Percentiles rank a stretch among this genome's conserved stretches.
These are phyloP conservation scores for Rhododendron griersonianum DNA, from an alignment of 148 eudicot genomes.

Conservation along the genomic window DNA sequence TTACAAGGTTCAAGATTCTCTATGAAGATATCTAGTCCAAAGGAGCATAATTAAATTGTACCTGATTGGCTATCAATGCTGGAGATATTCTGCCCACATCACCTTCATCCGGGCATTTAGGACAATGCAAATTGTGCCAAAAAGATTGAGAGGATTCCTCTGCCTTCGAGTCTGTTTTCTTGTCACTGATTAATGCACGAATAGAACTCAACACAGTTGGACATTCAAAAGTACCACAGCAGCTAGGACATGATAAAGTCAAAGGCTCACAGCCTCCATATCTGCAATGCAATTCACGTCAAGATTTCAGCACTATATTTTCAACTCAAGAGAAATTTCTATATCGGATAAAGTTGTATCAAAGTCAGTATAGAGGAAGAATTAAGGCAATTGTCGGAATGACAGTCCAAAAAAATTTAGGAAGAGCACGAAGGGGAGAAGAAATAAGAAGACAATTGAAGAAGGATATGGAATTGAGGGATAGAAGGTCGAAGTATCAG, in stretches of 20 bases:
- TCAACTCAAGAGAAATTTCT: background rate
- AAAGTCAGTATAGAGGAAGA: background rate
- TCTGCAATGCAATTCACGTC: slow-evolving; percentile 39
- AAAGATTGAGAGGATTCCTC: slow-evolving; percentile 33
- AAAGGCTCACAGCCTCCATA: slow-evolving; percentile 83
- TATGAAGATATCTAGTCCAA: background rate
- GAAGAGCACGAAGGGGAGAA: background rate
- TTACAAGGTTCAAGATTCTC: background rate
- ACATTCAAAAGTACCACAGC: slow-evolving; percentile 70
- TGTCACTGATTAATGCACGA: slow-evolving; percentile 36
- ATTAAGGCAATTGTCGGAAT: background rate
- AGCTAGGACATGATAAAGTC: slow-evolving; percentile 71
- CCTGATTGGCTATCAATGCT: slow-evolving; percentile 84
- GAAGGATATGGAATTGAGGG: background rate
- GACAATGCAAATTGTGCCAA: slow-evolving; percentile 70
- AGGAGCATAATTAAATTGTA: slow-evolving; percentile 12
- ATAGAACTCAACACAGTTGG: slow-evolving; percentile 65
- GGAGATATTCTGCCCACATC: slow-evolving; percentile 67
- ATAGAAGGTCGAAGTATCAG: background rate
- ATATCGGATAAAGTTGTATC: background rate
- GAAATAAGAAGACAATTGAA: background rate
- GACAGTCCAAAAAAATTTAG: background rate
- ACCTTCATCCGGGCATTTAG: slow-evolving; percentile 77
- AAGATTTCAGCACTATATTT: background rate
- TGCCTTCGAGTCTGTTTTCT: slow-evolving; percentile 36